Evolutionary conservation across 1,284 basidiomycete species (phyloP).

Genomic region (Pyrrhoderma lamaoense): DNA sequence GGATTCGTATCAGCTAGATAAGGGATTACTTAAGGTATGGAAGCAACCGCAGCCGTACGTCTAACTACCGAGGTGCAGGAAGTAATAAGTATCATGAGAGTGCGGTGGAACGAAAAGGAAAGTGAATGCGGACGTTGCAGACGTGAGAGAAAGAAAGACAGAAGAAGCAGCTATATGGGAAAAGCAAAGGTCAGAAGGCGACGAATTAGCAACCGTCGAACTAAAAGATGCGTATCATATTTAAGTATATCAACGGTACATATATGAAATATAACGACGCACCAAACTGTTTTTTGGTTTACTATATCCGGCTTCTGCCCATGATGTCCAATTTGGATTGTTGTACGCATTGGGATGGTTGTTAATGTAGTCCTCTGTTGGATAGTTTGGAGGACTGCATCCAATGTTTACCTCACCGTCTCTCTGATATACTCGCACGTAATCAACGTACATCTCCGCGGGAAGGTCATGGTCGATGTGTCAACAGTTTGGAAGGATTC

Average conservation of each 20-base stretch:
- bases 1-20: neutral
- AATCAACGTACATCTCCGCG: slow-evolving; percentile 47
- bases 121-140: neutral
- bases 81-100: neutral
- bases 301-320: slow-evolving; percentile 9
- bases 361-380: slow-evolving; percentile 46
- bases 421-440: slow-evolving; percentile 51
- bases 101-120: neutral
- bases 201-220: slow-evolving; percentile 7
- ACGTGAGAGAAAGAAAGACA: neutral
- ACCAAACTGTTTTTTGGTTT: slow-evolving; percentile 20
- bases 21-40: neutral
- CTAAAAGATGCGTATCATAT: neutral
- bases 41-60: neutral
- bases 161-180: neutral
- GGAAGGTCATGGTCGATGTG: slow-evolving; percentile 35
- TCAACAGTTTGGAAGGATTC: slow-evolving; percentile 48
- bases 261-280: neutral
- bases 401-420: slow-evolving; percentile 40
- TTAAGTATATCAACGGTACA: neutral
- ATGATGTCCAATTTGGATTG: slow-evolving; percentile 10
- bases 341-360: slow-evolving; percentile 22
- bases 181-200: too few species aligned
- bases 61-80: neutral
- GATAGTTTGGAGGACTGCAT: slow-evolving; percentile 47